Evolutionary conservation across 2,329 filamentous ascomycete genomes (phyloP).

Genomic region (Colletotrichum trifolii): DNA sequence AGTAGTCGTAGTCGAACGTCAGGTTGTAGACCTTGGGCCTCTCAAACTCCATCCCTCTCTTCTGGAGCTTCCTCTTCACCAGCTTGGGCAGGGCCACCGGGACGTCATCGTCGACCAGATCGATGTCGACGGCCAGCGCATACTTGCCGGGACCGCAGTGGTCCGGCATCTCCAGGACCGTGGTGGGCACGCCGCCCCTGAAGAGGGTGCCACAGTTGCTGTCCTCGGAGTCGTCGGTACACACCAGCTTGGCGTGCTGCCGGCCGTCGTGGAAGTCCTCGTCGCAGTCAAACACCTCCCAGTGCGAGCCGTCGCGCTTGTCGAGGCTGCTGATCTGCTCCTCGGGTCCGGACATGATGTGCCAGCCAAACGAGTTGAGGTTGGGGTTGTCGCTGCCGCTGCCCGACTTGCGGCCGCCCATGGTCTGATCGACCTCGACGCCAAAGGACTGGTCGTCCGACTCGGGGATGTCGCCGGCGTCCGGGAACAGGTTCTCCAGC

Average conservation of each 20-base stretch:
- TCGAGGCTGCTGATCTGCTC: neutral
- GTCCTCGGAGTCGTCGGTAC: constrained; percentile 3
- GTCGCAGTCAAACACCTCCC: constrained; percentile 16
- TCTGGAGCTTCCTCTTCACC: neutral
- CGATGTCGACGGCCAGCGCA: constrained; percentile 9
- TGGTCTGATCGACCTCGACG: constrained; percentile 5
- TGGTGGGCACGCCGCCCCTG: constrained; percentile 3
- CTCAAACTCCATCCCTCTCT: neutral
- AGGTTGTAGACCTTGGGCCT: constrained; percentile 3
- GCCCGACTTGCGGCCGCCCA: neutral
- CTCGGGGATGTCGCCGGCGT: neutral
- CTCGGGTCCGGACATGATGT: constrained; percentile 8
- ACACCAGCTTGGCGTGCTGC: constrained; percentile 5
- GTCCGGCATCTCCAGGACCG: constrained; percentile 15
- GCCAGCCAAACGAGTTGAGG: constrained; percentile 9
- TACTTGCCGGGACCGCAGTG: constrained; percentile 12
- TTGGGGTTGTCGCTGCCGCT: constrained; percentile 5
- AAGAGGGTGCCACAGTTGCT: constrained; percentile 20
- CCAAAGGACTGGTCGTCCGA: constrained; percentile 3
- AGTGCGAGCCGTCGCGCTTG: constrained; percentile 17
- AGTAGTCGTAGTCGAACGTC: constrained; percentile 18
- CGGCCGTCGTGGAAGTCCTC: neutral
- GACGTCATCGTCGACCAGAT: neutral
- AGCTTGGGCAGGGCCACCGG: neutral
- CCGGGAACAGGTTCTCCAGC: constrained; percentile 6